phyloP scores from a whole-genome alignment of 495 filamentous ascomycete species.

The Mytilinidion resinicola region DNA sequence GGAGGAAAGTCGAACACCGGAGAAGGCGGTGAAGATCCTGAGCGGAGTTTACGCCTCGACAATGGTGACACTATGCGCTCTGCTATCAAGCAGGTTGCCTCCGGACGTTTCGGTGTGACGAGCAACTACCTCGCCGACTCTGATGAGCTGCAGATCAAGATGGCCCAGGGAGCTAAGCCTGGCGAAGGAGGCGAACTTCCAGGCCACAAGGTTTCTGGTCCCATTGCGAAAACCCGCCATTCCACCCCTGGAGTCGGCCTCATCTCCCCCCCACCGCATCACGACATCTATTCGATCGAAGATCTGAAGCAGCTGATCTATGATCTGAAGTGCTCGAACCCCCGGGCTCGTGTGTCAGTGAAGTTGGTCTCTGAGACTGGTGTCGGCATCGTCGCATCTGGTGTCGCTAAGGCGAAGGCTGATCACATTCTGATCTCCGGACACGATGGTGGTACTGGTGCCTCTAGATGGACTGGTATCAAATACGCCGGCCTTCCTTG shows the following conservation, averaged over 20 bases:
- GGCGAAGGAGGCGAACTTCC: conserved; percentile 98
- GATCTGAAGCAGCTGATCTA: conserved; percentile 99
- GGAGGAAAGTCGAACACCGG: conserved; percentile 99
- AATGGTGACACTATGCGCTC: conserved; percentile 99
- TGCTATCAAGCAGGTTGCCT: conserved; percentile 97
- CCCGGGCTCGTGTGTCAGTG: conserved; percentile 89
- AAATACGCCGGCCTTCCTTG: conserved; percentile 98
- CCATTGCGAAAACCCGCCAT: conserved; percentile 92
- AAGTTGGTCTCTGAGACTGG: conserved; percentile 98
- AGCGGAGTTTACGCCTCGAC: conserved; percentile 76
- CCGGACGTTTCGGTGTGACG: conserved; percentile 95
- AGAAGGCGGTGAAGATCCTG: conserved; percentile 95
- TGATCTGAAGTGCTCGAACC: conserved; percentile 96
- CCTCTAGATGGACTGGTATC: conserved; percentile 98
- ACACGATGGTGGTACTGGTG: conserved; percentile 96
- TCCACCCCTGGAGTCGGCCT: conserved; percentile 98
- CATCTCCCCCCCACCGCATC: conserved; percentile 97
- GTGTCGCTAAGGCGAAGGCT: conserved; percentile 97
- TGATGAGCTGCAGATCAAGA: conserved; percentile 99
- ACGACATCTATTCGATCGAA: conserved; percentile 99
- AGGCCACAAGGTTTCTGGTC: conserved; percentile 94
- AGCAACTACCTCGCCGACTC: conserved; percentile 97
- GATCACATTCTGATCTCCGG: conserved; percentile 98
- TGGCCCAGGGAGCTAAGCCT: conserved; percentile 98
- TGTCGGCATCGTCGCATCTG: conserved; percentile 96